Conservation (phyloP, 2,329 filamentous ascomycete genomes). For the Chaetomiaceae sp. region DNA sequence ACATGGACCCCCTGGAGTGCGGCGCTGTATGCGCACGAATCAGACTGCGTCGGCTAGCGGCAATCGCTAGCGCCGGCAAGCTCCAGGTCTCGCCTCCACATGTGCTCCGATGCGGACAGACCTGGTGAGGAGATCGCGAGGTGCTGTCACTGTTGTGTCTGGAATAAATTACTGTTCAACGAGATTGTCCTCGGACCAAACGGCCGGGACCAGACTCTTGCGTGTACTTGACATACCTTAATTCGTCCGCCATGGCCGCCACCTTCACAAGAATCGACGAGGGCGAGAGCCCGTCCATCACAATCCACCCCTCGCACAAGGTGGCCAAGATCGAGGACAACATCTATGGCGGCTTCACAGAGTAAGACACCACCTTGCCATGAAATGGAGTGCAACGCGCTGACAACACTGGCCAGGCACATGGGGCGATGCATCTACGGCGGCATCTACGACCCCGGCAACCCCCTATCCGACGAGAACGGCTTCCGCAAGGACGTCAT, state of each 20-base stretch:
- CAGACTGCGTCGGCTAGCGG: neutral
- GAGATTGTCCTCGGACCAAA: neutral
- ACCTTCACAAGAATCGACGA: slow-evolving; percentile 66
- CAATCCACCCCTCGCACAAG: slow-evolving; percentile 59
- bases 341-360: slow-evolving; percentile 80
- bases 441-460: slow-evolving; percentile 76
- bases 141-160: neutral
- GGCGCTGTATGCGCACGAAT: slow-evolving; percentile 9
- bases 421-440: slow-evolving; percentile 89
- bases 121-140: no score
- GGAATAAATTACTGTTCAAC: neutral
- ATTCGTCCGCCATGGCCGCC: slow-evolving; percentile 56
- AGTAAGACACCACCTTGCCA: slow-evolving; percentile 47
- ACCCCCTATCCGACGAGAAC: slow-evolving; percentile 65
- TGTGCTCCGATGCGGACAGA: no score
- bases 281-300: slow-evolving; percentile 58
- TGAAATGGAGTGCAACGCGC: neutral
- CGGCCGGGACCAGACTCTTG: no score
- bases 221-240: neutral
- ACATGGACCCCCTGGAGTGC: neutral
- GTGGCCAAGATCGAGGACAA: slow-evolving; percentile 73
- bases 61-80: neutral
- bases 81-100: neutral
- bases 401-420: slow-evolving; percentile 52
- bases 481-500: slow-evolving; percentile 79